phyloP scores from a whole-genome alignment of 805 yeast genomes.

The Kuraishia hungarica region DNA sequence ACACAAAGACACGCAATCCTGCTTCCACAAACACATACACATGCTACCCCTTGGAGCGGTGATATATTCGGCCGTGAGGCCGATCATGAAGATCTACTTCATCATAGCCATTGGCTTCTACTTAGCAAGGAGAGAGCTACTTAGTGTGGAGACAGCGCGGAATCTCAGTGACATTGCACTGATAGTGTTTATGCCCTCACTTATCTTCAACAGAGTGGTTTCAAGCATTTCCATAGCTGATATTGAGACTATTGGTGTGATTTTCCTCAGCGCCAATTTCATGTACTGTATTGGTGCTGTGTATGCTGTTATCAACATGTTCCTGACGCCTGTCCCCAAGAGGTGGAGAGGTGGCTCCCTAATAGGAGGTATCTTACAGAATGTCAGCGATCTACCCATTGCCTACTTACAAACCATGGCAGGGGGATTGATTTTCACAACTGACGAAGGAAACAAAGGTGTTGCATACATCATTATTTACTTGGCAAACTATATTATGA shows the following conservation, averaged over 20 bases:
- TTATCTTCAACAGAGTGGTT: slow-evolving; percentile 58
- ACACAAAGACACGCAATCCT: neutral
- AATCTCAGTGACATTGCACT: slow-evolving; percentile 59
- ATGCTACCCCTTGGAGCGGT: slow-evolving; percentile 14
- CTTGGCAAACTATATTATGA: slow-evolving; percentile 41
- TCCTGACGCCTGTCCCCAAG: slow-evolving; percentile 43
- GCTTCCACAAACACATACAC: neutral
- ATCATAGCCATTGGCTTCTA: slow-evolving; percentile 61
- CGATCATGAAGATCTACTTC: slow-evolving; percentile 66
- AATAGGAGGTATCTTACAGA: slow-evolving; percentile 65
- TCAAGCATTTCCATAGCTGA: slow-evolving; percentile 52
- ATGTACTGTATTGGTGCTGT: slow-evolving; percentile 42
- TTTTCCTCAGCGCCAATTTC: slow-evolving; percentile 41
- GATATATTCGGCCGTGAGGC: slow-evolving; percentile 58
- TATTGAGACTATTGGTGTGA: slow-evolving; percentile 62
- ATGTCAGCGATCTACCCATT: slow-evolving; percentile 70
- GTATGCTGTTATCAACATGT: slow-evolving; percentile 29
- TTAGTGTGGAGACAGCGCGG: slow-evolving; percentile 53
- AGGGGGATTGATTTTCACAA: slow-evolving; percentile 27
- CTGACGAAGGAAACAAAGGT: slow-evolving; percentile 22
- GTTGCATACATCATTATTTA: slow-evolving; percentile 50
- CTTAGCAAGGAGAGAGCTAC: slow-evolving; percentile 47
- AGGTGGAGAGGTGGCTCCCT: slow-evolving; percentile 66
- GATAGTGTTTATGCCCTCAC: slow-evolving; percentile 54
- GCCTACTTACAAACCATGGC: slow-evolving; percentile 66